Conservation (phyloP, 768 basidiomycete species). For the Tylopilus sp. region DNA sequence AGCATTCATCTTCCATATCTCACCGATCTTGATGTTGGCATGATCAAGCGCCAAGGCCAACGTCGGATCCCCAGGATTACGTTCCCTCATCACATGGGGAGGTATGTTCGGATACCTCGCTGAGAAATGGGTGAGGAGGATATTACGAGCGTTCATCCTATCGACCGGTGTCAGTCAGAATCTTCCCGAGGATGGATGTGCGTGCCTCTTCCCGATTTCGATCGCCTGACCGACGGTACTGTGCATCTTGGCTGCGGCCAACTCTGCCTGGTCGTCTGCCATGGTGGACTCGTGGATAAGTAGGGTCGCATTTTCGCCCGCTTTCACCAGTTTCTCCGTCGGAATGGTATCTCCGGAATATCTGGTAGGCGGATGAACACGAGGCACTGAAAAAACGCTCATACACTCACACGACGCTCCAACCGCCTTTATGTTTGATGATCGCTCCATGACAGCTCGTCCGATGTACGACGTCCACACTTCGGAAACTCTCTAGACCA, state of each 20-base stretch:
- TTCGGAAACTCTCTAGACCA: conserved; percentile 56
- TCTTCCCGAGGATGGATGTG: background rate
- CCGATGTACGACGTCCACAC: conserved; percentile 73
- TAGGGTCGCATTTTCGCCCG: conserved; percentile 67
- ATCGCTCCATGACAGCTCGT: conserved; percentile 70
- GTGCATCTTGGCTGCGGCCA: conserved; percentile 77
- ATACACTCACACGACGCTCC: conserved; percentile 39
- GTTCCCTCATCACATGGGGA: conserved; percentile 31
- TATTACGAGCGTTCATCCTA: conserved; percentile 82
- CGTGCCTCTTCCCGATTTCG: conserved; percentile 66
- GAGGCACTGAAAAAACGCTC: background rate
- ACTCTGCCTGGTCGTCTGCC: conserved; percentile 74
- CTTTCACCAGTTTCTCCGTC: conserved; percentile 58
- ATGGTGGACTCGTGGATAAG: conserved; percentile 95
- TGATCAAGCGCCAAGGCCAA: conserved; percentile 84
- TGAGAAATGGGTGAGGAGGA: conserved; percentile 95
- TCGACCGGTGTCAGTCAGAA: background rate
- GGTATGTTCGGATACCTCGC: conserved; percentile 90
- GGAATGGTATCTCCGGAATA: conserved; percentile 94
- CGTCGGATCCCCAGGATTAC: conserved; percentile 36
- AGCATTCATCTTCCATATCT: conserved; percentile 83
- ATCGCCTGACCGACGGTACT: conserved; percentile 91
- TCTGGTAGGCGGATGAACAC: conserved; percentile 37
- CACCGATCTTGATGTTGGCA: conserved; percentile 63
- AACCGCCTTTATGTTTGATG: conserved; percentile 59